Evolutionary conservation across 441 rosid species (phyloP), one percentile per base, ranked within the genome.

Genomic region (Erodium trifolium): DNA sequence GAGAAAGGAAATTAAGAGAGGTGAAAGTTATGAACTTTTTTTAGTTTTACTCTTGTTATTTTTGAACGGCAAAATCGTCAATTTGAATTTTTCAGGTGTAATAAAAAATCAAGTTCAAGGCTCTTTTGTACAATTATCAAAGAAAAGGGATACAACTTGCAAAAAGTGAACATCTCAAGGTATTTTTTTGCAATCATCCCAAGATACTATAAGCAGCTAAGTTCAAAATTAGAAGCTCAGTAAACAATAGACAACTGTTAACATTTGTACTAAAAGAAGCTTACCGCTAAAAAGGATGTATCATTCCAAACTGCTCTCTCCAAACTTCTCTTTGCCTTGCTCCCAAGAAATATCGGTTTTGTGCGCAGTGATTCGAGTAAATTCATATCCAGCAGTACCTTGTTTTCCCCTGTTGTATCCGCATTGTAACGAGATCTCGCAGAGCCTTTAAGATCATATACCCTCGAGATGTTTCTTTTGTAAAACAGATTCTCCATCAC

Each of bases 221-320:
- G 59, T 4, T 53, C 9, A 14, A 53, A 4, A 53, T 2, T 2
- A 53, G 60, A 53, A 53, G 9, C 60, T 14, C 2, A 9, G 27
- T 18, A 55, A 55, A 6, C 12, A 45, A 41, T 9, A 3, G 19
- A 14, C 18, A 14, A 51, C 4, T 51, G 19, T 51, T 51, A 0
- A 51, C 12, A 14, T 14, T 51, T 51, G 59, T n/a, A 51, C 19
- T 51, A 2, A 14, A 69, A 27, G 64, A 71, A 71, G 78, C 86
- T 86, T 81, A 95, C 99, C 0, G 98, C 99, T 70, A 95, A 98
- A 74, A 94, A 94, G 64, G 89, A 78, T 74, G 99, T 89, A 69
- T 94, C 98, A 6, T 94, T 94, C 99, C 99, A 95, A 65, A 92
- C 94, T 1, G 97, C 99, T 84, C 98, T 87, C 80, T 95, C 97